Percentiles rank a stretch among this genome's conserved stretches.
These are phyloP conservation scores for Lentithecium fluviatile DNA, from an alignment of 495 filamentous ascomycete genomes.

Conservation along the genomic window DNA sequence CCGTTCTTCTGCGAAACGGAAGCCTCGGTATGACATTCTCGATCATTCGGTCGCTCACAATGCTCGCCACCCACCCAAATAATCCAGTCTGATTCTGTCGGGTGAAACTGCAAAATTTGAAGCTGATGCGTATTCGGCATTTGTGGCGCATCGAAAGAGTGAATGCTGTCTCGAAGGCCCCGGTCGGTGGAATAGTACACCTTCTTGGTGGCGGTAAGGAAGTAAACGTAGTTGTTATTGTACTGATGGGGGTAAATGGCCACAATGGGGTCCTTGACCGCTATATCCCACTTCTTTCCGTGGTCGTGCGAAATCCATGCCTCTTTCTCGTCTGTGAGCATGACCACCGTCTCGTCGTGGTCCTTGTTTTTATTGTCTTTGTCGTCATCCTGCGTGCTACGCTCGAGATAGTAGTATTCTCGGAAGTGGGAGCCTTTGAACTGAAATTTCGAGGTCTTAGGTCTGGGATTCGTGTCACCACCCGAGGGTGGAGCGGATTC, in stretches of 20 bases:
- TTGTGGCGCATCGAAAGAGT: constrained; percentile 61
- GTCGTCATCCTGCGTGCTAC: constrained; percentile 60
- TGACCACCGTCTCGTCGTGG: constrained; percentile 79
- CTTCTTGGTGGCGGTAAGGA: constrained; percentile 66
- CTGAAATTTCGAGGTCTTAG: constrained; percentile 51
- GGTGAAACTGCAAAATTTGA: constrained; percentile 72
- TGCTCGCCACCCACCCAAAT: constrained; percentile 80
- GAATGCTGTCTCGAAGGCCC: constrained; percentile 57
- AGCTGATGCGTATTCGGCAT: constrained; percentile 49
- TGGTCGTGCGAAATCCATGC: constrained; percentile 76
- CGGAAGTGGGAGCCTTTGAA: constrained; percentile 59
- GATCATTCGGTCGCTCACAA: constrained; percentile 46
- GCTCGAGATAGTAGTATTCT: constrained; percentile 81
- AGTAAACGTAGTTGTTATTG: constrained; percentile 78
- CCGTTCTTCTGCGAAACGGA: constrained; percentile 73
- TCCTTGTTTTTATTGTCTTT: constrained; percentile 60
- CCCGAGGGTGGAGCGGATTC: constrained; percentile 52
- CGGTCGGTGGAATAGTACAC: constrained; percentile 78
- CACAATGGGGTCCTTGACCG: constrained; percentile 59
- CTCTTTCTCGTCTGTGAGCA: constrained; percentile 63
- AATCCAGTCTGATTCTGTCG: constrained; percentile 75
- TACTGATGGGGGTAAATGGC: constrained; percentile 72
- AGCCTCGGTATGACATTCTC: constrained; percentile 66
- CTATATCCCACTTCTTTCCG: constrained; percentile 76
- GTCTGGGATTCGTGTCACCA: constrained; percentile 55